These are phyloP conservation scores for Mucor indicus DNA, from an alignment of 371 early-diverging fungal genomes.

Conservation along the genomic window DNA sequence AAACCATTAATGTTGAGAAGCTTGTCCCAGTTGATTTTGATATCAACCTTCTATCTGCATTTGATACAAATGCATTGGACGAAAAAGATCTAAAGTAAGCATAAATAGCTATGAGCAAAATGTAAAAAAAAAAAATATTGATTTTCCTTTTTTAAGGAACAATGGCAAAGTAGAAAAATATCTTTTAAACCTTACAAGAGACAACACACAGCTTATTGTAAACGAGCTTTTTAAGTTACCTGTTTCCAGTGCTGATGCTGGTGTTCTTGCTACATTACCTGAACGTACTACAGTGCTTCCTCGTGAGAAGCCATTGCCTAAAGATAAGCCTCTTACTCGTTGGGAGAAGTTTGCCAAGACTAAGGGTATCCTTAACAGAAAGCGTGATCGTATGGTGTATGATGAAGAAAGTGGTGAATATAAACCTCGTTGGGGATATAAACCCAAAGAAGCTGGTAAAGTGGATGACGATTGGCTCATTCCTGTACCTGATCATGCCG, in stretches of 20 bases:
- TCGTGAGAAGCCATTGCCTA: conserved; percentile 91
- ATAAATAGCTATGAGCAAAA: neutral
- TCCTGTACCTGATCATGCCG: conserved; percentile 81
- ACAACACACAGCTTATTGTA: conserved; percentile 82
- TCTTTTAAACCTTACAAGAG: conserved; percentile 74
- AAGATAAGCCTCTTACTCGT: conserved; percentile 85
- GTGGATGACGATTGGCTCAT: conserved; percentile 82
- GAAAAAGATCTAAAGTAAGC: conserved; percentile 56
- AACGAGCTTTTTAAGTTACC: conserved; percentile 88
- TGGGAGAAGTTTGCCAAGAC: conserved; percentile 99
- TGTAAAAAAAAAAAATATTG: neutral
- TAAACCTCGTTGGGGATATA: conserved; percentile 91
- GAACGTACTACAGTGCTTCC: conserved; percentile 66
- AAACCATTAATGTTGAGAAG: conserved; percentile 66
- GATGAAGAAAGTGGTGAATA: conserved; percentile 89
- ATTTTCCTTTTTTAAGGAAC: conserved; percentile 1
- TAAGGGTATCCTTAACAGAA: conserved; percentile 95
- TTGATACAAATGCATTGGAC: conserved; percentile 81
- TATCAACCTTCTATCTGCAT: conserved; percentile 74
- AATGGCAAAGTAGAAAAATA: conserved; percentile 48
- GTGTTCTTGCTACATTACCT: conserved; percentile 84
- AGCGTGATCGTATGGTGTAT: conserved; percentile 79
- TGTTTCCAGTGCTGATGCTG: conserved; percentile 66
- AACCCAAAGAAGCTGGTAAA: conserved; percentile 69
- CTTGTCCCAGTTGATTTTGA: conserved; percentile 85